A percentile compares a stretch with the other conserved stretches of the same genome.
These are phyloP conservation scores for Pseudomicrostroma phylloplanum DNA, from an alignment of 1,284 basidiomycete species.

Conservation along the genomic window DNA sequence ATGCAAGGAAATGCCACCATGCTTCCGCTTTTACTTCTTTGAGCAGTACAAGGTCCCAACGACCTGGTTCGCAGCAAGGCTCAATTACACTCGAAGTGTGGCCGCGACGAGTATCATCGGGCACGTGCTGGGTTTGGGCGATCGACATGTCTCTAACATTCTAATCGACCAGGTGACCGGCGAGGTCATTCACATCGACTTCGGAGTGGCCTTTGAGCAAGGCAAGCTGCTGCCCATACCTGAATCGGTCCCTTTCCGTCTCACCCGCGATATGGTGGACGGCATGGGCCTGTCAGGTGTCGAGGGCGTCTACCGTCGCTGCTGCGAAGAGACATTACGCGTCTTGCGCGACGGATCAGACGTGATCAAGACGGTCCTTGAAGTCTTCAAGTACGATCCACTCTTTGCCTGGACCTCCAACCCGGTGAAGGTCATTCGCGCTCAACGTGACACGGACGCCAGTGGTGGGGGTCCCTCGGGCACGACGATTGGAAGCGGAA, in stretches of 20 bases:
- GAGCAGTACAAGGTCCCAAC: constrained; percentile 79
- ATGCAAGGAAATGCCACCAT: constrained; percentile 65
- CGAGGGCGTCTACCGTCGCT: constrained; percentile 88
- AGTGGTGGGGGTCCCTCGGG: background rate
- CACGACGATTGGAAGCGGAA: background rate
- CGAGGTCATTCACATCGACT: constrained; percentile 87
- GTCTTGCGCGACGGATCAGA: constrained; percentile 78
- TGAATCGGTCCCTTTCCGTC: constrained; percentile 86
- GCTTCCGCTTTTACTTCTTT: constrained; percentile 90
- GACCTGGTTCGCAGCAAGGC: constrained; percentile 85
- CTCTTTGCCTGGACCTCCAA: constrained; percentile 70
- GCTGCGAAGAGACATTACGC: constrained; percentile 85
- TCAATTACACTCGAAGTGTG: constrained; percentile 83
- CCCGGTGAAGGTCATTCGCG: constrained; percentile 32
- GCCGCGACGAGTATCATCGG: constrained; percentile 92
- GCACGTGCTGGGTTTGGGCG: constrained; percentile 83
- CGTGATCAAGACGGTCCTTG: constrained; percentile 85
- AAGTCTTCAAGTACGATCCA: constrained; percentile 95
- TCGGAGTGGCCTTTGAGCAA: constrained; percentile 93
- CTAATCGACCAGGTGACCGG: constrained; percentile 76
- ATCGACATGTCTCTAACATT: constrained; percentile 88
- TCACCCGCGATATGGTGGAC: constrained; percentile 88
- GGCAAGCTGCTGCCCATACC: constrained; percentile 75
- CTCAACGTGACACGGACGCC: constrained; percentile 17
- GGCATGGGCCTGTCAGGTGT: constrained; percentile 85